Evolutionary conservation across 805 yeast species (phyloP).

Genomic region (Metschnikowia reukaufii): DNA sequence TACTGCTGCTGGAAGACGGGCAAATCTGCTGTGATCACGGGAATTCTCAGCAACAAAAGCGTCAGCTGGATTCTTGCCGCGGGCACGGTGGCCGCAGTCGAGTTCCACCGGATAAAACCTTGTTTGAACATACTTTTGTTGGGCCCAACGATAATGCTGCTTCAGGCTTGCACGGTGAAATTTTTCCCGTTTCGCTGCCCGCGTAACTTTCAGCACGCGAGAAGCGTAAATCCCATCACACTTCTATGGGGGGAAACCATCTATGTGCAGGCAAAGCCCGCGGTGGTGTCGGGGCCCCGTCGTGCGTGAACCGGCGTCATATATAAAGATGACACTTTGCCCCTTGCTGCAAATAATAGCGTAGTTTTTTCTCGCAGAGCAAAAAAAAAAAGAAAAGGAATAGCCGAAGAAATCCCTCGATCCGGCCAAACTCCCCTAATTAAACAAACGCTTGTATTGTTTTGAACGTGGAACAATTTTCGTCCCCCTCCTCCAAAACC

Average conservation of each 20-base stretch:
- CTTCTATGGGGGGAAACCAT: background rate
- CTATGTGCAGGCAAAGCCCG: background rate
- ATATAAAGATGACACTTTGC: constrained; percentile 8
- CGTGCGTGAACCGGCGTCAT: constrained; percentile 15
- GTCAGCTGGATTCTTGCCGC: constrained; percentile 40
- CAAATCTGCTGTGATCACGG: constrained; percentile 78
- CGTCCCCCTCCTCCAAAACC: no score
- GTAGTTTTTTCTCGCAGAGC: constrained; percentile 6
- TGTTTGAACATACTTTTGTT: constrained; percentile 15
- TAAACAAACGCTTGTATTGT: constrained; percentile 1
- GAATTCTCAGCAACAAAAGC: constrained; percentile 73
- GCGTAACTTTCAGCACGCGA: constrained; percentile 10
- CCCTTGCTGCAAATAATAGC: background rate
- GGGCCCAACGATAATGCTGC: constrained; percentile 2
- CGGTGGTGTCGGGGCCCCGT: background rate
- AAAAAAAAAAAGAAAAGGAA: background rate
- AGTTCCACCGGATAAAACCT: constrained; percentile 17
- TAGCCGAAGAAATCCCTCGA: background rate
- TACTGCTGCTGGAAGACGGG: constrained; percentile 71
- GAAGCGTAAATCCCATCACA: constrained; percentile 11
- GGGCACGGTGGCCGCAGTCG: constrained; percentile 13
- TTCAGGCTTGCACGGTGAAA: constrained; percentile 1
- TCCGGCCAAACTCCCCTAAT: background rate
- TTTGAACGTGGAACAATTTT: background rate
- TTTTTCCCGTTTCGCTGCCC: constrained; percentile 15